These are phyloP conservation scores for Claviceps sp. DNA, from an alignment of 2,329 filamentous ascomycete species.

Conservation along the genomic window DNA sequence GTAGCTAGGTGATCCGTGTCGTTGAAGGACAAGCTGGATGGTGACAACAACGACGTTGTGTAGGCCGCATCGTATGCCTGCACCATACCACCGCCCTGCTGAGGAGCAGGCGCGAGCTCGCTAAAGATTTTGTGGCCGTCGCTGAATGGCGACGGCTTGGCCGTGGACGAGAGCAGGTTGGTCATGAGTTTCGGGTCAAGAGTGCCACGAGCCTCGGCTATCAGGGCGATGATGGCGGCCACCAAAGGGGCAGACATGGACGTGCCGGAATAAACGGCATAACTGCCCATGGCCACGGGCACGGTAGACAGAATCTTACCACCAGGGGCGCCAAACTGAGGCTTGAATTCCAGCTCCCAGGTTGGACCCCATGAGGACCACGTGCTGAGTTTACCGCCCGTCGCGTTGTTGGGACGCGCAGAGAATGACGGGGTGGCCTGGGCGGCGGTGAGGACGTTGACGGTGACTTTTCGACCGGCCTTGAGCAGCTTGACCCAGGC, in stretches of 20 bases:
- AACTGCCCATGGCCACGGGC: conserved; percentile 30
- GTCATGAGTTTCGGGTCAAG: conserved; percentile 34
- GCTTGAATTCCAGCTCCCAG: conserved; percentile 42
- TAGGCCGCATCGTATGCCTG: conserved; percentile 46
- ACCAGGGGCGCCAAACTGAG: conserved; percentile 40
- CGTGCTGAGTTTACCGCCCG: conserved; percentile 35
- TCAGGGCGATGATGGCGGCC: conserved; percentile 39
- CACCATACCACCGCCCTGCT: conserved; percentile 47
- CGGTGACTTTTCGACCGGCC: conserved; percentile 22
- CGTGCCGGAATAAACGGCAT: conserved; percentile 40
- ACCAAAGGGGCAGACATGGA: conserved; percentile 46
- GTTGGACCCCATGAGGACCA: conserved; percentile 48
- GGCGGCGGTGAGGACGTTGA: background rate
- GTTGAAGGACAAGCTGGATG: conserved; percentile 46
- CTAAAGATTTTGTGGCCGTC: conserved; percentile 21
- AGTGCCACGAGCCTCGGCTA: conserved; percentile 35
- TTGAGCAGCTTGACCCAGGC: conserved; percentile 25
- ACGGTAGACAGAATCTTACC: conserved; percentile 45
- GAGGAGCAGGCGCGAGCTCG: conserved; percentile 39
- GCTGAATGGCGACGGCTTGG: conserved; percentile 34
- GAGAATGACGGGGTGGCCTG: background rate
- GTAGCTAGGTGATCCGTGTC: conserved; percentile 43
- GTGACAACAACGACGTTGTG: conserved; percentile 36
- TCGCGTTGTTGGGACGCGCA: conserved; percentile 8
- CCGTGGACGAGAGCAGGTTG: conserved; percentile 34